Evolutionary conservation across 2,329 filamentous ascomycete genomes (phyloP).

Genomic region (Aureobasidium vineae): DNA sequence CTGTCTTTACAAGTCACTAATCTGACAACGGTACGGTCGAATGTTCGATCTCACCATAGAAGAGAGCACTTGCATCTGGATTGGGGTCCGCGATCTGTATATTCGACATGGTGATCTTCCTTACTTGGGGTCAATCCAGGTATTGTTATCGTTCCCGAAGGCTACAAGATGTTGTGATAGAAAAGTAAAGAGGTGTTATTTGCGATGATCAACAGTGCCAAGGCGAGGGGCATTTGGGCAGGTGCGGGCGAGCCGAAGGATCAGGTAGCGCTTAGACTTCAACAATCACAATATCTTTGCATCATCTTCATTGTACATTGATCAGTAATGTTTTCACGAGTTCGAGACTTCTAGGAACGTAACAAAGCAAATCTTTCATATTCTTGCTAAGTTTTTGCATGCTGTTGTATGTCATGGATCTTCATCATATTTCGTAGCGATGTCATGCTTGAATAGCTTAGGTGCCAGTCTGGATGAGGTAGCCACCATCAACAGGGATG

Average conservation of each 20-base stretch:
- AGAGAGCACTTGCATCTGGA: background rate
- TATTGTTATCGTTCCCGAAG: background rate
- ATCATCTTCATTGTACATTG: background rate
- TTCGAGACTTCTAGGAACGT: background rate
- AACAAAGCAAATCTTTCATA: background rate
- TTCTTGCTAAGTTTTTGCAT: background rate
- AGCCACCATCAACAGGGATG: constrained; percentile 56
- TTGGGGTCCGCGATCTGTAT: background rate
- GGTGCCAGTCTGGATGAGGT: constrained; percentile 44
- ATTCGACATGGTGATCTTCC: background rate
- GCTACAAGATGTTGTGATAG: background rate
- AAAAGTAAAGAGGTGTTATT: background rate
- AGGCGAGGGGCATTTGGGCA: background rate
- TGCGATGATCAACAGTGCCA: background rate
- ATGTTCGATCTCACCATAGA: background rate
- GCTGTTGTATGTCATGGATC: background rate
- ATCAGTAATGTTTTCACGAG: no score
- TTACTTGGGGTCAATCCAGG: no score
- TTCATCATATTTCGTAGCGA: background rate
- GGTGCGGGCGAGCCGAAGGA: background rate
- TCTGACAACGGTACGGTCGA: background rate
- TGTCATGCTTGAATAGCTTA: background rate
- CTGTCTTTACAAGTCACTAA: background rate
- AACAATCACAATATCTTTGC: background rate
- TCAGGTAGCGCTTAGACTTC: background rate